Evolutionary conservation across 139 green algal species (phyloP).

Genomic region (Dunaliella primolecta): DNA sequence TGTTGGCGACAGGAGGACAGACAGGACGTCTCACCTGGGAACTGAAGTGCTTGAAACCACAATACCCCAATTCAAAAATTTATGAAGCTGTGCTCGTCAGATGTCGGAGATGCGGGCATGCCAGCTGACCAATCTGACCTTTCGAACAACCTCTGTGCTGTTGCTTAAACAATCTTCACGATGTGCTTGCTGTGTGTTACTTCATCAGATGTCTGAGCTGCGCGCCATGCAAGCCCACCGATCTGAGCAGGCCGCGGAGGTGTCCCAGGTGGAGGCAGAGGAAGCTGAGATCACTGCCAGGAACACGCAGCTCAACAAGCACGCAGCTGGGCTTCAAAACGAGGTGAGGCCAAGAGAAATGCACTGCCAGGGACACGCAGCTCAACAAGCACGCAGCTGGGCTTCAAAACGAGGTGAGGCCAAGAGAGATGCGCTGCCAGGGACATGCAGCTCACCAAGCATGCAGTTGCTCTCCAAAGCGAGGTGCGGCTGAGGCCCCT

Average conservation of each 20-base stretch:
- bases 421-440: not conserved
- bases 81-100: no score
- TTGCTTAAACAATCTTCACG: no score
- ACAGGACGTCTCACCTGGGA: no score
- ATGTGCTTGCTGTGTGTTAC: no score
- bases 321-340: conserved; percentile 54
- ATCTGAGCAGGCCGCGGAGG: conserved; percentile 42
- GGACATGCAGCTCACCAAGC: not conserved
- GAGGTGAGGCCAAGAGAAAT: conserved; percentile 50
- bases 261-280: conserved; percentile 53
- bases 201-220: conserved; percentile 54
- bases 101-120: no score
- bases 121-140: no score
- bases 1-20: no score
- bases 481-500: not conserved
- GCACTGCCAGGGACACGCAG: not conserved
- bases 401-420: not conserved
- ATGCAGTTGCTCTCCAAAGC: not conserved
- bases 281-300: conserved; percentile 42
- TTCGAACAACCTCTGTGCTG: no score
- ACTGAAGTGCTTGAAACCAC: no score
- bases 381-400: not conserved
- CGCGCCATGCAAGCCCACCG: conserved; percentile 45
- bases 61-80: no score
- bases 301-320: conserved; percentile 72